Conservation (phyloP, 1,139 yeast genomes). For the Diutina siamensis region DNA sequence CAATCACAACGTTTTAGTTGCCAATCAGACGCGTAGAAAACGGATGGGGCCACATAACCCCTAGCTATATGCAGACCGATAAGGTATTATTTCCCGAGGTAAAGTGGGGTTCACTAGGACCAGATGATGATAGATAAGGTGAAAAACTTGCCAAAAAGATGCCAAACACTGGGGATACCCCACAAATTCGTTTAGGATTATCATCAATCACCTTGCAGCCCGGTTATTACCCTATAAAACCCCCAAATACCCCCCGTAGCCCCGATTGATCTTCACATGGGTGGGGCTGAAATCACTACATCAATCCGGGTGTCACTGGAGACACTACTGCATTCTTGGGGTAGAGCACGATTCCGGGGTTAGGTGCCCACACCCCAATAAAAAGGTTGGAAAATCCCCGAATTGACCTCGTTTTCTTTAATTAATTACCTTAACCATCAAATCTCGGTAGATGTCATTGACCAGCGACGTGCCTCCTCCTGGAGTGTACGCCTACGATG, state of each 20-base stretch:
- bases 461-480: neutral
- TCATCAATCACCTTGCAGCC: no score
- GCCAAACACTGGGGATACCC: no score
- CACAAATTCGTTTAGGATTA: no score
- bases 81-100: neutral
- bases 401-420: neutral
- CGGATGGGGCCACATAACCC: neutral
- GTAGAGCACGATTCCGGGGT: neutral
- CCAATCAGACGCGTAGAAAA: neutral
- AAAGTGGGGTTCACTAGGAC: neutral
- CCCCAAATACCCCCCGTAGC: no score
- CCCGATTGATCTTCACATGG: neutral
- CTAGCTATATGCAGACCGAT: neutral
- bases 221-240: no score
- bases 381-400: neutral
- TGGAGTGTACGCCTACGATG: slow-evolving; percentile 51
- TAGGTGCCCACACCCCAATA: neutral
- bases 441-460: neutral
- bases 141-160: no score
- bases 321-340: neutral
- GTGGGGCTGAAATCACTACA: neutral
- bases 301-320: neutral
- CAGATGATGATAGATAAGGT: neutral
- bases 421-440: neutral
- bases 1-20: neutral